Base-by-base conservation (phyloP, 345 rosid genomes). In the Diplotaxis tenuifolia region DNA sequence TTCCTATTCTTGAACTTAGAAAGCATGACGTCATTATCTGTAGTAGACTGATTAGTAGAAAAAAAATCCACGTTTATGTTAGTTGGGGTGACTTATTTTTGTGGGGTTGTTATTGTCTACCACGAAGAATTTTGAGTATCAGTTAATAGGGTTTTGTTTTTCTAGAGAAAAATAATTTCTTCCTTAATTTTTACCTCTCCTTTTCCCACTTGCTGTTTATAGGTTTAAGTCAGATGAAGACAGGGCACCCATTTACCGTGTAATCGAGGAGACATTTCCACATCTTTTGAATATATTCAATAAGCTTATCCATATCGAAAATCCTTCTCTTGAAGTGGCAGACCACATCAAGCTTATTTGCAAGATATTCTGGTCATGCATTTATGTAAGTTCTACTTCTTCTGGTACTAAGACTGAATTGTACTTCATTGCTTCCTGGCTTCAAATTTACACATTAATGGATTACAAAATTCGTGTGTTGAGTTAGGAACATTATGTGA, bases 191-290 rank as follows among this genome's bases (percentile, higher is more conserved):
- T 7, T 31, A 15, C 21, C 12, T 7, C 29, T 68, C 62, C 12
- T 16, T 31, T 64, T 69, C 29, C 53, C 29, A 32, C 18, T 36
- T 71, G 65, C 42, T 60, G 64, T 52, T 29, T 77, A 23, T 70
- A 96, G 99, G 95, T 92, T 90, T 86, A 92, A 96, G 86, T 89
- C 99, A 12, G 99, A 92, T 71, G 98, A 92, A 71, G 99, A 96
- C 82, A 88, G 99, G 83, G 83, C 86, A 28, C 99, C 98, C 7
- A 91, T 92, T 82, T 68, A 83, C 63, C 91, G 67, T 59, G 87
- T 92, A 66, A 88, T 90, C 54, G 89, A 89, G 60, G 90, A 88
- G 84, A 92, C 98, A 29, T 96, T 92, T 83, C 88, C 91, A 20
- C 88, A 84, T 79, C 88, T 96, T 80, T 87, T 96, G 68, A 86